Percentiles rank a stretch among this genome's conserved stretches.
Conservation (phyloP, 371 early-diverging fungal genomes). For the Zancudomyces culisetae region DNA sequence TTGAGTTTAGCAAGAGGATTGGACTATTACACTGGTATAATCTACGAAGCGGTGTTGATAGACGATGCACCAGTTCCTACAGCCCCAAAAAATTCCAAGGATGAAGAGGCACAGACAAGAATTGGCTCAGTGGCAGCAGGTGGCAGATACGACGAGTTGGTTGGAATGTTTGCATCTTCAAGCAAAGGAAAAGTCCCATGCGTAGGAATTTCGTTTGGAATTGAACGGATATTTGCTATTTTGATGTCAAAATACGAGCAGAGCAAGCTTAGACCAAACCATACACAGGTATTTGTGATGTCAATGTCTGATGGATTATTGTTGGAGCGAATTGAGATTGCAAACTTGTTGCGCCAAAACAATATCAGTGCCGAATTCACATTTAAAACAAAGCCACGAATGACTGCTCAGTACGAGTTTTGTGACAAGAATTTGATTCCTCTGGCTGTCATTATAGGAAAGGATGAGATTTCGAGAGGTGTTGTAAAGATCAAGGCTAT, state of each 20-base stretch:
- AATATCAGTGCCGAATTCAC: conserved; percentile 77
- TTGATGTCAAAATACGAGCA: conserved; percentile 39
- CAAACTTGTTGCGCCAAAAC: conserved; percentile 71
- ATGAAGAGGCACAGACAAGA: conserved; percentile 54
- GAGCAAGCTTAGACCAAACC: conserved; percentile 50
- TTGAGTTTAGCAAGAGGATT: conserved; percentile 93
- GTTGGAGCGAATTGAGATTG: conserved; percentile 78
- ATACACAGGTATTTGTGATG: conserved; percentile 77
- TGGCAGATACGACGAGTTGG: conserved; percentile 97
- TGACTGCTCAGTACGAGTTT: conserved; percentile 54
- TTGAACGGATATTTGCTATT: conserved; percentile 91
- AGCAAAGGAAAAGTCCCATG: conserved; percentile 62
- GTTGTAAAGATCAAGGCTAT: conserved; percentile 74
- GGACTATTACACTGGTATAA: conserved; percentile 99
- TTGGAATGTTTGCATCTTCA: conserved; percentile 63
- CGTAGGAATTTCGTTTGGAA: conserved; percentile 94
- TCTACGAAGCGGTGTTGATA: conserved; percentile 89
- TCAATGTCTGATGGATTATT: conserved; percentile 71
- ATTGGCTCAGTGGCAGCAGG: conserved; percentile 98
- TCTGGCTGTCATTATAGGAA: conserved; percentile 69
- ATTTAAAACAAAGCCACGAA: conserved; percentile 80
- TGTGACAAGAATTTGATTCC: conserved; percentile 81
- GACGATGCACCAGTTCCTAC: conserved; percentile 13
- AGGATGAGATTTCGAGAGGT: conserved; percentile 58
- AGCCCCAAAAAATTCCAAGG: not conserved